Evolutionary conservation across 78 protist species (phyloP).

Genomic region (Chrysochromulina parva): DNA sequence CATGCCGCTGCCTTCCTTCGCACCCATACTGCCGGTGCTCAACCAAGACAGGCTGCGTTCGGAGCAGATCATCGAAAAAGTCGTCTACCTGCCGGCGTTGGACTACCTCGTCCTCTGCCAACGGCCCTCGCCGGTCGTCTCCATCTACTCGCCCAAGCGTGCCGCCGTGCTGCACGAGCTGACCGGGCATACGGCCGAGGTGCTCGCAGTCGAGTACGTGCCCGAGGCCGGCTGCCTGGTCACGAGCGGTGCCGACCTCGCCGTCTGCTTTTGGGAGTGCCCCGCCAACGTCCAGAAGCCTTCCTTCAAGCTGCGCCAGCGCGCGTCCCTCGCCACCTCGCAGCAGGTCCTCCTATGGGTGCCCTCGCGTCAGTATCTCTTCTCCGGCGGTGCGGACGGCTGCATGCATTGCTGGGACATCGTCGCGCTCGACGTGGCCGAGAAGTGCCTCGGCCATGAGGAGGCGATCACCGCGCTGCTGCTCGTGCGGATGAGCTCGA

Average conservation of each 20-base stretch:
- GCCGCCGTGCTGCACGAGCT: neutral
- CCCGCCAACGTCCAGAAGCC: neutral
- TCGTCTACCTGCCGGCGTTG: neutral
- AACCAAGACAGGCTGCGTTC: neutral
- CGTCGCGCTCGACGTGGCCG: too few species aligned
- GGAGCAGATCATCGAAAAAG: neutral
- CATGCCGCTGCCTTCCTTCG: too few species aligned
- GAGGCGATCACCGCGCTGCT: too few species aligned
- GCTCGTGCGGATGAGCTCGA: too few species aligned
- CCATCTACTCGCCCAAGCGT: neutral
- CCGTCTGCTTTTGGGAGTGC: neutral
- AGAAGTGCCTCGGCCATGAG: too few species aligned
- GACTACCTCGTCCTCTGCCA: neutral
- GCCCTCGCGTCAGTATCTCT: neutral
- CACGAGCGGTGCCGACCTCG: neutral
- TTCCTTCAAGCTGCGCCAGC: neutral
- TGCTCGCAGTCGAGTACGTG: neutral
- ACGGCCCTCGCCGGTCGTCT: neutral
- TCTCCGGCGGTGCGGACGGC: neutral
- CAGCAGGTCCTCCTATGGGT: neutral
- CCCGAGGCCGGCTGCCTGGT: neutral
- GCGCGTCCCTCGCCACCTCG: neutral
- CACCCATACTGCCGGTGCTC: too few species aligned
- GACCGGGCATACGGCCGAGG: neutral
- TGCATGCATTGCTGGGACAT: too few species aligned